These are phyloP conservation scores for Trichosporon sp. DNA, from an alignment of 1,284 basidiomycete species.

Conservation along the genomic window DNA sequence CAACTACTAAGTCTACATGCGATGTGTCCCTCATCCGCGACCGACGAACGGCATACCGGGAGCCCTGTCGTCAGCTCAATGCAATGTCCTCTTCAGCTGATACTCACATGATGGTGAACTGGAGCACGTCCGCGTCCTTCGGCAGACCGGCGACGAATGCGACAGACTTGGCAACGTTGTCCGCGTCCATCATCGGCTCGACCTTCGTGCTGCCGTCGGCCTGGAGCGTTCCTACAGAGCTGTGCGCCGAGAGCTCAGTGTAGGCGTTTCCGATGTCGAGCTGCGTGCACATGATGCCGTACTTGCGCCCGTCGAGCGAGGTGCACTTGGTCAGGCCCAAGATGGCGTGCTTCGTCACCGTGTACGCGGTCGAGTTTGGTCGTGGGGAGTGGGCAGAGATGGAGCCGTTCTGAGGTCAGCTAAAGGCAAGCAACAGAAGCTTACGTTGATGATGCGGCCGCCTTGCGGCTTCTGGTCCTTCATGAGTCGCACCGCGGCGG, in stretches of 20 bases:
- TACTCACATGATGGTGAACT: slow-evolving; percentile 65
- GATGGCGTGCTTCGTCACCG: slow-evolving; percentile 76
- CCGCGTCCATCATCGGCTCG: slow-evolving; percentile 61
- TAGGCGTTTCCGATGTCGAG: slow-evolving; percentile 78
- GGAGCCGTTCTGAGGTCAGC: slow-evolving; percentile 64
- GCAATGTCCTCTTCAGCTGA: too few relatives aligned
- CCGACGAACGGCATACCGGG: slow-evolving; percentile 34
- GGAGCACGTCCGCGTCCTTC: slow-evolving; percentile 67
- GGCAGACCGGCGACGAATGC: slow-evolving; percentile 72
- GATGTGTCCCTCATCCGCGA: slow-evolving; percentile 22
- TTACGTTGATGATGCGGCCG: slow-evolving; percentile 73
- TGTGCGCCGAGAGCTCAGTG: slow-evolving; percentile 63
- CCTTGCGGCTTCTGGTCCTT: slow-evolving; percentile 71
- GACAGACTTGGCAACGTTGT: slow-evolving; percentile 70
- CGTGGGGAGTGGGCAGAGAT: slow-evolving; percentile 74
- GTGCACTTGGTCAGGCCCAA: slow-evolving; percentile 72
- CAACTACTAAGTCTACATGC: background rate
- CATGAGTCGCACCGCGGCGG: slow-evolving; percentile 74
- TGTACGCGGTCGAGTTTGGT: slow-evolving; percentile 66
- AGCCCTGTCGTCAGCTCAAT: slow-evolving; percentile 28
- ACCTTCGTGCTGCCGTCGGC: slow-evolving; percentile 65
- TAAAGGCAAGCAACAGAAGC: background rate
- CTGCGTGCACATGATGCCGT: slow-evolving; percentile 74
- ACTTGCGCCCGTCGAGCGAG: slow-evolving; percentile 71
- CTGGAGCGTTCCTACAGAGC: slow-evolving; percentile 64